Conservation (phyloP, 768 basidiomycete species). For the Termitomyces sp. region DNA sequence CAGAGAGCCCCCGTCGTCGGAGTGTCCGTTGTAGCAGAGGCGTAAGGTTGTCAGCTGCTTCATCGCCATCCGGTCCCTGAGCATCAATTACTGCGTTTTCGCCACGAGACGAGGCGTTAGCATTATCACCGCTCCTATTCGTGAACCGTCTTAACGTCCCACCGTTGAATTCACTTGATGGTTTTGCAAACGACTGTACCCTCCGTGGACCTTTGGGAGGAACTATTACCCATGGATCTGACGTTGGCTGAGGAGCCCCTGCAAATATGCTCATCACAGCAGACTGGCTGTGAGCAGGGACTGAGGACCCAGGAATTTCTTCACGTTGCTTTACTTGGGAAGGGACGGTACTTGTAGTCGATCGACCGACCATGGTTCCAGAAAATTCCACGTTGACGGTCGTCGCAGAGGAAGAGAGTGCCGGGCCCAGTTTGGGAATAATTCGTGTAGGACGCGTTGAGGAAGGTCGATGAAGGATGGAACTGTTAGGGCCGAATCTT, state of each 20-base stretch:
- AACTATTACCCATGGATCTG: slow-evolving; percentile 68
- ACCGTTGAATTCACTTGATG: slow-evolving; percentile 8
- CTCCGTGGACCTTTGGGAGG: slow-evolving; percentile 35
- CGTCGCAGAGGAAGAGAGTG: slow-evolving; percentile 80
- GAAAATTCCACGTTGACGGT: slow-evolving; percentile 97
- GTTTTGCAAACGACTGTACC: slow-evolving; percentile 22
- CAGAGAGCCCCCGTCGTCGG: slow-evolving; percentile 77
- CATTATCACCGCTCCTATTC: slow-evolving; percentile 13
- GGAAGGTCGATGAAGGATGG: slow-evolving; percentile 10
- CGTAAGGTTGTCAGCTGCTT: slow-evolving; percentile 32
- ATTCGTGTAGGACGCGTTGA: slow-evolving; percentile 32
- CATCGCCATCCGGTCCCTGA: slow-evolving; percentile 31
- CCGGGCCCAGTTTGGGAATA: slow-evolving; percentile 79
- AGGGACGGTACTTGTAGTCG: slow-evolving; percentile 32
- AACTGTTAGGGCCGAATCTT: slow-evolving; percentile 15
- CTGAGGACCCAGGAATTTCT: neutral
- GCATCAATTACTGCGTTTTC: slow-evolving; percentile 78
- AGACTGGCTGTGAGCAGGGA: slow-evolving; percentile 7
- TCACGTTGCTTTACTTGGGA: slow-evolving; percentile 14
- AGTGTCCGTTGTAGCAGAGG: slow-evolving; percentile 65
- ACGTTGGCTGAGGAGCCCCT: slow-evolving; percentile 58
- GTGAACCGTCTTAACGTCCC: slow-evolving; percentile 12
- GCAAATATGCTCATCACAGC: slow-evolving; percentile 88
- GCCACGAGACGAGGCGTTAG: slow-evolving; percentile 45
- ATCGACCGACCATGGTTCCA: slow-evolving; percentile 45